Evolutionary conservation across 345 rosid species (phyloP).

Genomic region (Passiflora organensis): DNA sequence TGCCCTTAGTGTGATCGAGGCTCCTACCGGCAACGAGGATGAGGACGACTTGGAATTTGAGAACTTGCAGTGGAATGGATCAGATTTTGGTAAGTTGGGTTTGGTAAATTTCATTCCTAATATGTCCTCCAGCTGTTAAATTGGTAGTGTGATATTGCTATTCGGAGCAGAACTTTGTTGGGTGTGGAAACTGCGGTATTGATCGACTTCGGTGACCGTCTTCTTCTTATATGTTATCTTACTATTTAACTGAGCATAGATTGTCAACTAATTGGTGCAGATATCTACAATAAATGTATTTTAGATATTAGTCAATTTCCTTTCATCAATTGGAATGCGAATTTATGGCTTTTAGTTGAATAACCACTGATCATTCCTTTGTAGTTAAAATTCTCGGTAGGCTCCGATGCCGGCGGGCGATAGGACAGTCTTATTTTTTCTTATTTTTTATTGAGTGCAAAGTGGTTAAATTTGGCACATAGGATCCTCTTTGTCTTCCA

Average conservation of each 20-base stretch:
- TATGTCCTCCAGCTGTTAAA: not conserved
- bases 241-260: too few species aligned
- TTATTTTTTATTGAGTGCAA: constrained; percentile 8
- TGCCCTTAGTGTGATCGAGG: constrained; percentile 95
- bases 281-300: too few species aligned
- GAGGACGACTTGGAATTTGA: constrained; percentile 74
- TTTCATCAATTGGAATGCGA: not conserved
- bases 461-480: constrained; percentile 43
- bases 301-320: not conserved
- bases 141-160: not conserved
- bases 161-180: not conserved
- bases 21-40: constrained; percentile 92
- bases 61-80: constrained; percentile 59
- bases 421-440: constrained; percentile 1
- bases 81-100: constrained; percentile 60
- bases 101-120: not conserved
- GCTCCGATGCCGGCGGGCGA: constrained; percentile 9
- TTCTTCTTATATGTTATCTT: not conserved
- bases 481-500: constrained; percentile 56
- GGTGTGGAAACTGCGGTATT: not conserved
- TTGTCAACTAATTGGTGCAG: too few species aligned
- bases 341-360: not conserved
- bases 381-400: constrained; percentile 10
- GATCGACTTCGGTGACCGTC: not conserved
- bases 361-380: not conserved